Evolutionary conservation across 2,329 filamentous ascomycete genomes (phyloP).

Genomic region (Penicillium aurantiogriseum): DNA sequence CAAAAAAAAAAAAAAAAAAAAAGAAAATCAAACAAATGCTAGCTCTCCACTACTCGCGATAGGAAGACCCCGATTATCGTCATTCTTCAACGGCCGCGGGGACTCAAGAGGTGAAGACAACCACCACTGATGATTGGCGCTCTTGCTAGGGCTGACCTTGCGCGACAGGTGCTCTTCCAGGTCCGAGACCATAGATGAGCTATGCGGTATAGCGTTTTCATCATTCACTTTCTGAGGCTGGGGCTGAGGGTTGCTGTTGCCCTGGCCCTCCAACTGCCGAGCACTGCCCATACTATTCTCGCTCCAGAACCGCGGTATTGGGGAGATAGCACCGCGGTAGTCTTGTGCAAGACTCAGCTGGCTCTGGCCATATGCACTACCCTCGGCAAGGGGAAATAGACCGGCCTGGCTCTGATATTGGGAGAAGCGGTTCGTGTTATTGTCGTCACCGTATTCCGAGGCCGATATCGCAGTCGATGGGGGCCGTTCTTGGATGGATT

Average conservation of each 20-base stretch:
- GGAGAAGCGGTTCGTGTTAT: conserved; percentile 29
- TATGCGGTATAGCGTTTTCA: conserved; percentile 17
- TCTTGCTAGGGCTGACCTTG: conserved; percentile 14
- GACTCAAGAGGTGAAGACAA: conserved; percentile 16
- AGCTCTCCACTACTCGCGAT: conserved; percentile 26
- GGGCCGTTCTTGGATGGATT: conserved; percentile 33
- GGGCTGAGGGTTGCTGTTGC: conserved; percentile 13
- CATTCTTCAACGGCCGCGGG: conserved; percentile 14
- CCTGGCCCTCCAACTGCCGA: conserved; percentile 24
- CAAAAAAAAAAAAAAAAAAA: no score
- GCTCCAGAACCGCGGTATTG: conserved; percentile 39
- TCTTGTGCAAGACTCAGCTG: conserved; percentile 40
- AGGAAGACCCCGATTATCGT: conserved; percentile 19
- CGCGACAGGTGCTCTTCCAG: conserved; percentile 25
- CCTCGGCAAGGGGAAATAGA: conserved; percentile 22
- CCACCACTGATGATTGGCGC: conserved; percentile 9
- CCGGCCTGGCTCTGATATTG: conserved; percentile 29
- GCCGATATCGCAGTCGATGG: conserved; percentile 36
- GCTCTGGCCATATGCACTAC: conserved; percentile 27
- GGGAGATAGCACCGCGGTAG: conserved; percentile 38
- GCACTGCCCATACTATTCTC: conserved; percentile 33
- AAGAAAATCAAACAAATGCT: conserved; percentile 22
- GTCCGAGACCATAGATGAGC: conserved; percentile 25
- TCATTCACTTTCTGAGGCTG: conserved; percentile 5
- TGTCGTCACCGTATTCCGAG: conserved; percentile 37